A percentile compares a stretch with the other conserved stretches of the same genome.
Conservation (phyloP, 371 early-diverging fungal genomes). For the Actinomortierella ambigua region DNA sequence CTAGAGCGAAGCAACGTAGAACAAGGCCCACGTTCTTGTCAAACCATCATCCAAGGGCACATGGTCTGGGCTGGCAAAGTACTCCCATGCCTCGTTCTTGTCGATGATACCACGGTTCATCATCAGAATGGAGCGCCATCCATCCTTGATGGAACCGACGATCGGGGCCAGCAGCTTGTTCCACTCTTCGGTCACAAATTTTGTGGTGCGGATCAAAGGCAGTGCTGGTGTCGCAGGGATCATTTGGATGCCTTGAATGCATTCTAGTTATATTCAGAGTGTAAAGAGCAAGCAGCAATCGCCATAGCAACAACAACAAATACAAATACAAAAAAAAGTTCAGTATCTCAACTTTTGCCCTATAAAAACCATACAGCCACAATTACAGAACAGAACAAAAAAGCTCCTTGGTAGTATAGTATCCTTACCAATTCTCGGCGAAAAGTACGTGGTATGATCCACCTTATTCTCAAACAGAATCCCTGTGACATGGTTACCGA, state of each 20-base stretch:
- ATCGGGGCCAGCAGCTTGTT: slow-evolving; percentile 43
- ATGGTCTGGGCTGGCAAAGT: slow-evolving; percentile 26
- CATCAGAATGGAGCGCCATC: slow-evolving; percentile 62
- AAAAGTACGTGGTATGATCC: slow-evolving; percentile 61
- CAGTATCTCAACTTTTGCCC: too few species aligned
- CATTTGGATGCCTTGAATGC: slow-evolving; percentile 82
- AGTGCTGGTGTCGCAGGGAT: slow-evolving; percentile 78
- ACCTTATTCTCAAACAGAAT: slow-evolving; percentile 76
- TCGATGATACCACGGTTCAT: slow-evolving; percentile 60
- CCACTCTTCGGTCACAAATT: slow-evolving; percentile 66
- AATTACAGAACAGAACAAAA: background rate
- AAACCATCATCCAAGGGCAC: slow-evolving; percentile 63
- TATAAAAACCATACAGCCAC: background rate
- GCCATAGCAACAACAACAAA: background rate
- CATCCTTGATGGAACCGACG: slow-evolving; percentile 45
- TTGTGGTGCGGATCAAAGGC: slow-evolving; percentile 50
- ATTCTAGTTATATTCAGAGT: slow-evolving; percentile 50
- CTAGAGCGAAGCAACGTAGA: slow-evolving; percentile 57
- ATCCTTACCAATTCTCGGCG: slow-evolving; percentile 15
- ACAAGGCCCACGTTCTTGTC: slow-evolving; percentile 61
- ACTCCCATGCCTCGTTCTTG: slow-evolving; percentile 50
- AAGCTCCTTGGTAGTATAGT: background rate
- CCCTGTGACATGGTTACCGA: slow-evolving; percentile 69
- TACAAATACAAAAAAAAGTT: background rate
- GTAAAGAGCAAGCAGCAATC: too few species aligned